Percentiles rank a stretch among this genome's conserved stretches.
These are phyloP conservation scores for Crithidia bombi DNA, from an alignment of 208 protist genomes.

Conservation along the genomic window DNA sequence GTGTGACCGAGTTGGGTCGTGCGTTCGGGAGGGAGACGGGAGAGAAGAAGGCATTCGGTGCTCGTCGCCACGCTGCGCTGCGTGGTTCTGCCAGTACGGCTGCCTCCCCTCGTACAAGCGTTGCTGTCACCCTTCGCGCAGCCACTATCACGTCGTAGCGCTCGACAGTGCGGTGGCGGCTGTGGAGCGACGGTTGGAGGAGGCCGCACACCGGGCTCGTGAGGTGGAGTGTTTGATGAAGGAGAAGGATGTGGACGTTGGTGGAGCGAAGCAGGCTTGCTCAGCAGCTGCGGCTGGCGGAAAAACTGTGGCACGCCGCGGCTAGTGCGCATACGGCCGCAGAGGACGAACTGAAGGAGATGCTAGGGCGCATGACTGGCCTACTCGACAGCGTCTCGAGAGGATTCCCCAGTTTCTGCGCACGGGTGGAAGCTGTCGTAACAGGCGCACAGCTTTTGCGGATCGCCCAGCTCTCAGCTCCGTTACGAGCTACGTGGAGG, in stretches of 20 bases:
- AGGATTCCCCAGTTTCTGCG: no score
- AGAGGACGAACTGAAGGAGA: background rate
- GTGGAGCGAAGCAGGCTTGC: background rate
- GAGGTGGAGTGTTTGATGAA: background rate
- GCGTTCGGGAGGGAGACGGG: no score
- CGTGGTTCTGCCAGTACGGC: no score
- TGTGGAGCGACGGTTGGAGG: background rate
- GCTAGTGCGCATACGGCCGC: background rate
- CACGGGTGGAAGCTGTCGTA: background rate
- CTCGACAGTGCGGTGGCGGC: background rate
- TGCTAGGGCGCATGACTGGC: background rate
- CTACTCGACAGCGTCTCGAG: no score
- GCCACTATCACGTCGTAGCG: no score
- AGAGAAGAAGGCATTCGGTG: no score
- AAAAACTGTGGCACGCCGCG: background rate
- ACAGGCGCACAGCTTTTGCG: background rate
- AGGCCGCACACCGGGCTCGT: no score
- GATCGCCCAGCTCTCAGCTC: background rate
- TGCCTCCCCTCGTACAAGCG: no score
- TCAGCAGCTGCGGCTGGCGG: background rate
- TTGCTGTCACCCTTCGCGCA: no score
- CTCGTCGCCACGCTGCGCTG: no score
- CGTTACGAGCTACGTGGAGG: constrained; percentile 3
- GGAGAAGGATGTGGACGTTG: background rate
- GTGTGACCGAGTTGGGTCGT: background rate